A percentile compares a stretch with the other conserved stretches of the same genome.
phyloP scores from a whole-genome alignment of 768 basidiomycete species.

The Candolleomyces aberdarensis region DNA sequence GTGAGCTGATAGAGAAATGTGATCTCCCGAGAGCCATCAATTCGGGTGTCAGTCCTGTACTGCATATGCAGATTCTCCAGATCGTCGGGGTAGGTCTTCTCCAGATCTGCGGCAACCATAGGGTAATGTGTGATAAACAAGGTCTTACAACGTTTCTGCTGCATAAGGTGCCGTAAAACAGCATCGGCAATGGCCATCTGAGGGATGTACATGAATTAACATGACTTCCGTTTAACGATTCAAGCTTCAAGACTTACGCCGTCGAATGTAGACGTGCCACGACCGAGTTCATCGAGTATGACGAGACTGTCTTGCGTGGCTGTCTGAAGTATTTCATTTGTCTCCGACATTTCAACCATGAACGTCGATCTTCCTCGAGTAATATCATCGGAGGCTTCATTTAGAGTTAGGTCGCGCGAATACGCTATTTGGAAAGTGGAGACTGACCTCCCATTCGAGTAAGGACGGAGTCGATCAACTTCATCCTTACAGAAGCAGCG shows the following conservation, averaged over 20 bases:
- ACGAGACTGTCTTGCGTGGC: constrained; percentile 79
- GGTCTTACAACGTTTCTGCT: constrained; percentile 60
- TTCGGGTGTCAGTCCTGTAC: constrained; percentile 63
- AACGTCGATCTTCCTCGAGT: constrained; percentile 87
- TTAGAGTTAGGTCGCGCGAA: constrained; percentile 1
- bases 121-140: constrained; percentile 97
- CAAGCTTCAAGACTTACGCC: constrained; percentile 46
- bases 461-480: constrained; percentile 80
- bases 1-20: constrained; percentile 83
- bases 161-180: constrained; percentile 69
- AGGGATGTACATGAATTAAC: constrained; percentile 1
- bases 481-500: constrained; percentile 66
- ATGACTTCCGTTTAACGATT: neutral
- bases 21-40: constrained; percentile 75
- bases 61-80: constrained; percentile 87
- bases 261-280: constrained; percentile 92
- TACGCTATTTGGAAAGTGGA: constrained; percentile 1
- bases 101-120: constrained; percentile 67
- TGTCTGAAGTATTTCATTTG: constrained; percentile 79
- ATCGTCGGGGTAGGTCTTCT: constrained; percentile 53
- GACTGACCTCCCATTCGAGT: constrained; percentile 85
- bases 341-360: constrained; percentile 97
- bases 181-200: constrained; percentile 88
- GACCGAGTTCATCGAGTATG: constrained; percentile 85
- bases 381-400: constrained; percentile 80